Evolutionary conservation across 768 basidiomycete species (phyloP).

Genomic region (Collybia mongolica): DNA sequence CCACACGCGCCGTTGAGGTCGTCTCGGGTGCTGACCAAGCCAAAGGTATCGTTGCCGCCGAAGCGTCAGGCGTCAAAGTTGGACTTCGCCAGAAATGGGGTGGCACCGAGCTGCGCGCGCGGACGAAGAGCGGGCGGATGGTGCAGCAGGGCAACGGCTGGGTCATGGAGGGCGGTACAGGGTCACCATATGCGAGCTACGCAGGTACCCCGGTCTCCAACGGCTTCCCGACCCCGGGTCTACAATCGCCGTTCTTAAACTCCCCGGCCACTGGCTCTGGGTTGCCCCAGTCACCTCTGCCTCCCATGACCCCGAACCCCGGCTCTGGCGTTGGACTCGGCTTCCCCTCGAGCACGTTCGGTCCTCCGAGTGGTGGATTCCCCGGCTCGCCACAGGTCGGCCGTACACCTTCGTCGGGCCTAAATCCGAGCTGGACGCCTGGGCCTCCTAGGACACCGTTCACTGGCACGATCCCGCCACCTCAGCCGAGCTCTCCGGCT

Average conservation of each 20-base stretch:
- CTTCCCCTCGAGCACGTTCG: constrained; percentile 5
- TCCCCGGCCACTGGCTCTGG: background rate
- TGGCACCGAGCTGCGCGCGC: constrained; percentile 61
- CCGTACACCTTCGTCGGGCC: constrained; percentile 8
- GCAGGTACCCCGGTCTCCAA: constrained; percentile 29
- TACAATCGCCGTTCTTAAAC: background rate
- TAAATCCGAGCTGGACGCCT: constrained; percentile 10
- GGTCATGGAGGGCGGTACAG: constrained; percentile 49
- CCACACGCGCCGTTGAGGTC: constrained; percentile 63
- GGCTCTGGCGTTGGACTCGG: constrained; percentile 4
- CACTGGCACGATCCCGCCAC: constrained; percentile 1
- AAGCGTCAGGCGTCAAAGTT: constrained; percentile 54
- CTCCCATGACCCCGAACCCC: constrained; percentile 2
- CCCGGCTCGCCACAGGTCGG: constrained; percentile 10
- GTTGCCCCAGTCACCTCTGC: constrained; percentile 2
- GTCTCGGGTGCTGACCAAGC: constrained; percentile 54
- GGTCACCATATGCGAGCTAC: constrained; percentile 36
- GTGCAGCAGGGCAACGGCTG: constrained; percentile 59
- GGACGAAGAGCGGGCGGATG: constrained; percentile 43
- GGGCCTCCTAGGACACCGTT: constrained; percentile 13
- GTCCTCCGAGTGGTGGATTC: constrained; percentile 9
- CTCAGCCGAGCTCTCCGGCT: constrained; percentile 10
- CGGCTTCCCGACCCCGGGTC: constrained; percentile 25
- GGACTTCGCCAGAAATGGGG: constrained; percentile 67
- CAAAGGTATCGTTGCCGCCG: constrained; percentile 59